Base-by-base conservation (phyloP, 352 stramenopile species). In the Phytophthora cactorum region DNA sequence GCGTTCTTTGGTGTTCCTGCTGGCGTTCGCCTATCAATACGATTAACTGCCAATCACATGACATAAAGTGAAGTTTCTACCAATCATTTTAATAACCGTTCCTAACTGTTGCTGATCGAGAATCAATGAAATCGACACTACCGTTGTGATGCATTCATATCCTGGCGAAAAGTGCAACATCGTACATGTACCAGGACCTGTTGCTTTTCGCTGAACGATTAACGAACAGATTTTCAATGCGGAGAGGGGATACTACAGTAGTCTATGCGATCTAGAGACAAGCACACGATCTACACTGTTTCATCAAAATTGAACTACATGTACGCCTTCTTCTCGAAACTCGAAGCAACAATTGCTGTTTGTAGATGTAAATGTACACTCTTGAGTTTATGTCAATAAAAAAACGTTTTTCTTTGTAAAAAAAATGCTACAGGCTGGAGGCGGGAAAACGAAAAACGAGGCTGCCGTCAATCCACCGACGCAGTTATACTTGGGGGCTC, bases 341-440 rank as follows among this genome's bases (percentile, higher is more conserved):
- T 68, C 17, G 27, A 60, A 10, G 2, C 34, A 57, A 52, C 22
- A 44, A 49, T 62, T 28, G 51, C 5, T 17, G 12, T 28, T n/a
- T 52, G 54, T 54, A 43, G 39, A 61, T 62, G n/a, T 59, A 65
- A 39, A 62, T 52, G 54, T 59, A 47, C 59, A 61, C 66, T 50
- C 29, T 53, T 59, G 38, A 15, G 49, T 64, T 68, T 73, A 62
- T 59, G 49, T 52, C 51, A 75, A 70, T 73, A 70, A 41, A 70
- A 74, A 72, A 67, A 61, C 32, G 43, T 68, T 68, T 73, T 75
- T 69, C 38, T 68, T 73, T 51, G 39, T 61, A 63, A 75, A 68
- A 50, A 56, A 56, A 79, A 79, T 79, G 52, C 59, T 79, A 74
- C 72, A 71, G 63, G 51, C 67, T 76, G 67, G 67, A 71, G 44